A percentile compares a stretch with the other conserved stretches of the same genome.
These are phyloP conservation scores for Coniella vitis DNA, from an alignment of 2,329 filamentous ascomycete species.

Conservation along the genomic window DNA sequence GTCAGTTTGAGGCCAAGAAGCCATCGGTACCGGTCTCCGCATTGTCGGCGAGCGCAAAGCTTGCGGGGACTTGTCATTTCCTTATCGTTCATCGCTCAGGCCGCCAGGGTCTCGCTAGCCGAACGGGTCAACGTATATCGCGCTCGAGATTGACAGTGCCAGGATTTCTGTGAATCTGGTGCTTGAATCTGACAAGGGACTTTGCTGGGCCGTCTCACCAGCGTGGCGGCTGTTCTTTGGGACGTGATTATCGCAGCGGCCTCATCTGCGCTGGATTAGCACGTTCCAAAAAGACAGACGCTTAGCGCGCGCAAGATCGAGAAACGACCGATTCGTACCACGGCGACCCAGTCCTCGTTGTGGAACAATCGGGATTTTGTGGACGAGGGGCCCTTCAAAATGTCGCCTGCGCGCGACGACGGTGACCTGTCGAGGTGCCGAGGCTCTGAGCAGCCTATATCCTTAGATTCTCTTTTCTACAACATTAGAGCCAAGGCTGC, in stretches of 20 bases:
- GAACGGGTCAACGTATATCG: not conserved
- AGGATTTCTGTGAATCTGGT: not conserved
- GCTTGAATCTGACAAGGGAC: not conserved
- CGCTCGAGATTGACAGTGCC: not conserved
- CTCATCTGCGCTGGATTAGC: not conserved
- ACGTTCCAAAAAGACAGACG: not conserved
- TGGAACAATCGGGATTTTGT: slow-evolving; percentile 9
- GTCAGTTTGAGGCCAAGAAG: not conserved
- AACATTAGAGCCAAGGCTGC: slow-evolving; percentile 10
- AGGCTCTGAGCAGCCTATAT: not conserved
- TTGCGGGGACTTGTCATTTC: slow-evolving; percentile 8
- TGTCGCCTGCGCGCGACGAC: slow-evolving; percentile 2
- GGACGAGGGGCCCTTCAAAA: slow-evolving; percentile 1
- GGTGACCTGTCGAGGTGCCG: not conserved
- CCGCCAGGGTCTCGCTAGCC: not conserved
- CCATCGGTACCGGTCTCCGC: not conserved
- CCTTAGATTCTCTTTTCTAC: not conserved
- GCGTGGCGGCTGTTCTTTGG: slow-evolving; percentile 2
- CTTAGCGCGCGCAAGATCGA: slow-evolving; percentile 7
- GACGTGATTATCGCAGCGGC: not conserved
- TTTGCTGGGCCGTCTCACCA: slow-evolving; percentile 1
- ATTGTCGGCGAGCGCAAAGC: slow-evolving; percentile 4
- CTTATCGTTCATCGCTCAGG: not conserved
- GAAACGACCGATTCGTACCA: slow-evolving; percentile 7
- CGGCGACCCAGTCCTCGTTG: slow-evolving; percentile 4